Percentiles rank a stretch among this genome's conserved stretches.
Evolutionary conservation across 1,139 yeast genomes (phyloP).

Genomic region (Yamadazyma dendronema): DNA sequence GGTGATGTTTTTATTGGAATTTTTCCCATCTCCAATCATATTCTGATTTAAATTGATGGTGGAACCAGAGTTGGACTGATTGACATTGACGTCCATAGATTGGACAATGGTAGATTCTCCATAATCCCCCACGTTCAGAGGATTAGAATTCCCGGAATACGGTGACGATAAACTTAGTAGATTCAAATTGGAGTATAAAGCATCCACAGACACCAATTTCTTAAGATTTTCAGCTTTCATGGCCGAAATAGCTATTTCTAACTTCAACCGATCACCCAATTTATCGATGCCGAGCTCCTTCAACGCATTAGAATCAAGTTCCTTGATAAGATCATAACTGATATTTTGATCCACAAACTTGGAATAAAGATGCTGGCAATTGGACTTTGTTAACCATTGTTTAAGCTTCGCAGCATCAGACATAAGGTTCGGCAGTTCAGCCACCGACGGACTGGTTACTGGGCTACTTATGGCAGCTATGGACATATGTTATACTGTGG

Average conservation of each 20-base stretch:
- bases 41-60: slow-evolving; percentile 7
- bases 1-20: slow-evolving; percentile 50
- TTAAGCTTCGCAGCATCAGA: slow-evolving; percentile 24
- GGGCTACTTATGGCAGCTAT: slow-evolving; percentile 1
- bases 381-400: slow-evolving; percentile 35
- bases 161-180: slow-evolving; percentile 13
- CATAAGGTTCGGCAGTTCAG: slow-evolving; percentile 8
- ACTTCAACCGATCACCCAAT: slow-evolving; percentile 77
- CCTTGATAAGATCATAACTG: slow-evolving; percentile 56
- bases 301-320: slow-evolving; percentile 66
- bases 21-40: slow-evolving; percentile 17
- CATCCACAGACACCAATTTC: slow-evolving; percentile 30
- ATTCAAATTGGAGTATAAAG: slow-evolving; percentile 27
- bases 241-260: slow-evolving; percentile 53
- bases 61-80: slow-evolving; percentile 1
- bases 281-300: slow-evolving; percentile 71
- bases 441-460: slow-evolving; percentile 1
- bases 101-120: slow-evolving; percentile 18
- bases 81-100: slow-evolving; percentile 10
- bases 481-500: slow-evolving; percentile 1
- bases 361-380: slow-evolving; percentile 36
- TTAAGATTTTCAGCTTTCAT: slow-evolving; percentile 38
- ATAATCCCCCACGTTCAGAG: slow-evolving; percentile 11
- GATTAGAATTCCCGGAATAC: slow-evolving; percentile 3
- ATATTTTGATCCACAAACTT: slow-evolving; percentile 51